Evolutionary conservation across 805 yeast genomes (phyloP).

Genomic region (Suhomyces kilbournensis): DNA sequence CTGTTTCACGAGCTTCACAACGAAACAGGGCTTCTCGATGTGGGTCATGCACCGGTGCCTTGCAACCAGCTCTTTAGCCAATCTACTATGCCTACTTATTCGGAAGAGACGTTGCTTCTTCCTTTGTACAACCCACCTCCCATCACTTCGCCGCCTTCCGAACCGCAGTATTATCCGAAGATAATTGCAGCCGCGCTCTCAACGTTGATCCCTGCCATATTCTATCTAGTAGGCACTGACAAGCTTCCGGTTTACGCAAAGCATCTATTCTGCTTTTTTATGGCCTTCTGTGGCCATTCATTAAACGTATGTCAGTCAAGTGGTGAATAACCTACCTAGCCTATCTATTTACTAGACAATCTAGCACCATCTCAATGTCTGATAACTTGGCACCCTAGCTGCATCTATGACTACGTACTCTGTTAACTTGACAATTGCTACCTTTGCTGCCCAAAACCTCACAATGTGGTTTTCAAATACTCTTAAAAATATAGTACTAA

Average conservation of each 20-base stretch:
- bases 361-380: too few species aligned
- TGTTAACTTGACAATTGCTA: too few species aligned
- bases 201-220: not conserved
- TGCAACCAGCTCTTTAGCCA: not conserved
- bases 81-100: not conserved
- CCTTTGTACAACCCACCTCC: not conserved
- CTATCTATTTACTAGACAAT: too few species aligned
- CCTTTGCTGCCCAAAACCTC: too few species aligned
- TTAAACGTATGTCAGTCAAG: not conserved
- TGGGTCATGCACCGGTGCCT: not conserved
- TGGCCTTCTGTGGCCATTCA: not conserved
- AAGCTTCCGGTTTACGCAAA: not conserved
- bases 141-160: not conserved
- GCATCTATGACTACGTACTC: too few species aligned
- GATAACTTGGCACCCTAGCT: too few species aligned
- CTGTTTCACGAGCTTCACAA: not conserved
- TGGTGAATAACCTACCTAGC: too few species aligned
- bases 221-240: not conserved
- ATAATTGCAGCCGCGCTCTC: not conserved
- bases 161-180: not conserved
- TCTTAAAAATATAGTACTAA: too few species aligned
- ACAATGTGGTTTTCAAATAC: too few species aligned
- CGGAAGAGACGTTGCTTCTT: not conserved
- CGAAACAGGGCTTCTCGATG: not conserved
- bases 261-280: not conserved